Evolutionary conservation across 2,329 filamentous ascomycete species (phyloP), one percentile per base, ranked within the genome.

Genomic region (Penicillium sp.): DNA sequence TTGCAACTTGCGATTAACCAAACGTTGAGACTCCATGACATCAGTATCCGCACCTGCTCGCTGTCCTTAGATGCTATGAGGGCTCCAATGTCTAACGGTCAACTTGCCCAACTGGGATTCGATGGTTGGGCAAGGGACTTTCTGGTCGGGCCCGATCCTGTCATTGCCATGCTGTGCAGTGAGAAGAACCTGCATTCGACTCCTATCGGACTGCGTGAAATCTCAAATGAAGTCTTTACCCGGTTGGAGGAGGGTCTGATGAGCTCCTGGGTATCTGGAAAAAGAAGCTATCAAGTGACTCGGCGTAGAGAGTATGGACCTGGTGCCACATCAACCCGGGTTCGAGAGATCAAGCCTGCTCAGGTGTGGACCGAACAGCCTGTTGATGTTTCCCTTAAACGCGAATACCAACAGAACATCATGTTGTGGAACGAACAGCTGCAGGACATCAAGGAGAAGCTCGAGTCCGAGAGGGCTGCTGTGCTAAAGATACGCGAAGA

Each of bases 151-250:
- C 95, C 95, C 0, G 85, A 88, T 1, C 83, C 89, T 2, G 90
- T 99, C 1, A 77, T 97, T 34, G 88, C 90, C 7, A 94, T 96
- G 89, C 82, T 99, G 22, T 97, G 92, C 72, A 82, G 85, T 13
- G 87, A 89, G 63, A 84, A 82, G 56, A 82, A 78, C 51, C 73
- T 97, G 7, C 85, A 96, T 65, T 77, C 79, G 26, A 87, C 87
- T 6, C 90, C 85, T 0, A 82, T 93, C 43, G 79, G 83, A 16
- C 76, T 86, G 14, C 72, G 71, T 5, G 85, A 90, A 10, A 84
- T 92, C 34, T 83, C 73, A 2, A 83, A 89, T 32, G 79, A 82
- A 38, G 86, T 91, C 63, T 90, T 87, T 66, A 79, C 88, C n/a
- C 76, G 73, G n/a, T 77, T 96, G 34, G 76, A 83, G 40, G 74